Percentiles rank a stretch among this genome's conserved stretches.
Evolutionary conservation across 2,329 filamentous ascomycete genomes (phyloP).

Genomic region (Aschersonia sp.): DNA sequence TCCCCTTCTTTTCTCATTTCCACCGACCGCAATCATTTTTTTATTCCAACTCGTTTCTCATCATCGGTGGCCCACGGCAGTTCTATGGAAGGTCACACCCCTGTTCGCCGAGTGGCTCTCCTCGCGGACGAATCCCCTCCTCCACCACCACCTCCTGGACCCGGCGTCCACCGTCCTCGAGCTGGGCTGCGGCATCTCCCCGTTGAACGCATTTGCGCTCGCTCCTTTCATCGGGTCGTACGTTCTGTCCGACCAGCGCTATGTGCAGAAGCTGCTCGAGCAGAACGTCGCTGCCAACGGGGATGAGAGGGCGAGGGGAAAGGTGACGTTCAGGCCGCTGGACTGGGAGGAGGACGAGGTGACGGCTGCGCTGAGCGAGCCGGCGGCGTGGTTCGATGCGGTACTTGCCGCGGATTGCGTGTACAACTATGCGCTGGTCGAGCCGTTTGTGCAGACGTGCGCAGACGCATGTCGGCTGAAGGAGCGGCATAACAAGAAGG

Average conservation of each 20-base stretch:
- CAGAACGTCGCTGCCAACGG: constrained; percentile 58
- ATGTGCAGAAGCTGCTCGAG: constrained; percentile 63
- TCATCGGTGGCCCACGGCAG: constrained; percentile 22
- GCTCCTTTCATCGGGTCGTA: constrained; percentile 48
- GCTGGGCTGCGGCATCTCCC: constrained; percentile 78
- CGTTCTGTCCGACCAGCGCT: constrained; percentile 75
- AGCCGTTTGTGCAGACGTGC: constrained; percentile 71
- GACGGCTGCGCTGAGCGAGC: constrained; percentile 23
- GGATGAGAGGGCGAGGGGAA: background rate
- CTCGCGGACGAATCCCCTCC: constrained; percentile 46
- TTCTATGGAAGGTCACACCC: constrained; percentile 86
- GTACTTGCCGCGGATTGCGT: constrained; percentile 86
- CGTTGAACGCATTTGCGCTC: constrained; percentile 58
- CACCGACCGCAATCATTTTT: background rate
- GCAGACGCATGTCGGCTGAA: constrained; percentile 56
- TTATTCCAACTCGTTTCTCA: background rate
- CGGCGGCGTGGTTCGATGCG: constrained; percentile 43
- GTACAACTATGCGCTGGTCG: constrained; percentile 79
- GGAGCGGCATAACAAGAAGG: constrained; percentile 2
- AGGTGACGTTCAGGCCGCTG: constrained; percentile 43
- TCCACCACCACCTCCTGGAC: constrained; percentile 31
- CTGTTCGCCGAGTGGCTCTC: constrained; percentile 70
- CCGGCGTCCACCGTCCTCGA: constrained; percentile 52
- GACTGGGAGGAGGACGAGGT: constrained; percentile 71
- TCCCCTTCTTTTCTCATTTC: background rate